These are phyloP conservation scores for Lasiodiplodia hormozganensis DNA, from an alignment of 2,329 filamentous ascomycete species.

Conservation along the genomic window DNA sequence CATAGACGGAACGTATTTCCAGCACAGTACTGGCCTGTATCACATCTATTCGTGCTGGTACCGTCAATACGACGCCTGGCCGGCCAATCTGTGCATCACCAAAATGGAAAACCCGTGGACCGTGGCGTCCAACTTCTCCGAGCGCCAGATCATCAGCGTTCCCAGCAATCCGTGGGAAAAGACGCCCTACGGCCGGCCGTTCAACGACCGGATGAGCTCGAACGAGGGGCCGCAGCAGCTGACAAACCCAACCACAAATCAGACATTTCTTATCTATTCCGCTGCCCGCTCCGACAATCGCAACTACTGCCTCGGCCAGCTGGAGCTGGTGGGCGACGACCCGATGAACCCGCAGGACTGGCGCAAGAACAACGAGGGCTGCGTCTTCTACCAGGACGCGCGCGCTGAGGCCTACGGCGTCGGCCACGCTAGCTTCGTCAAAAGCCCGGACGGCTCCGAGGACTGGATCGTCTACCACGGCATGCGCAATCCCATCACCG, in stretches of 20 bases:
- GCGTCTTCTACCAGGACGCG: constrained; percentile 59
- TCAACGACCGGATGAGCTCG: constrained; percentile 55
- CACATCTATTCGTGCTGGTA: constrained; percentile 52
- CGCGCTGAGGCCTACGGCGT: constrained; percentile 55
- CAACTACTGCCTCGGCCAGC: constrained; percentile 60
- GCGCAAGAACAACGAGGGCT: constrained; percentile 55
- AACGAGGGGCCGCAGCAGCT: constrained; percentile 62
- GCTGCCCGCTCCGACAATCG: constrained; percentile 59
- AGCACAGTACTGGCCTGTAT: constrained; percentile 47
- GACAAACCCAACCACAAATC: constrained; percentile 54
- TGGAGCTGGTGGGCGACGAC: constrained; percentile 57
- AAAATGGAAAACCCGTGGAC: constrained; percentile 57
- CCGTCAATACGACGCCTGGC: constrained; percentile 56
- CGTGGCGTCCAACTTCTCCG: constrained; percentile 52
- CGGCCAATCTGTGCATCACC: constrained; percentile 61
- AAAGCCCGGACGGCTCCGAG: constrained; percentile 55
- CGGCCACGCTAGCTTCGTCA: constrained; percentile 59
- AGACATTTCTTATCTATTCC: constrained; percentile 58
- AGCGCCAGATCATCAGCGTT: constrained; percentile 56
- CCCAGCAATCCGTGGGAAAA: constrained; percentile 60
- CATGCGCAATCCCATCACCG: constrained; percentile 56
- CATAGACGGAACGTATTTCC: constrained; percentile 62
- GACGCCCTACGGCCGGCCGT: constrained; percentile 56
- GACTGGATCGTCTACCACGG: constrained; percentile 63
- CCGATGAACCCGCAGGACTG: constrained; percentile 58